Percentiles rank a stretch among this genome's conserved stretches.
phyloP scores from a whole-genome alignment of 2,329 filamentous ascomycete genomes.

The Curvularia sp. region DNA sequence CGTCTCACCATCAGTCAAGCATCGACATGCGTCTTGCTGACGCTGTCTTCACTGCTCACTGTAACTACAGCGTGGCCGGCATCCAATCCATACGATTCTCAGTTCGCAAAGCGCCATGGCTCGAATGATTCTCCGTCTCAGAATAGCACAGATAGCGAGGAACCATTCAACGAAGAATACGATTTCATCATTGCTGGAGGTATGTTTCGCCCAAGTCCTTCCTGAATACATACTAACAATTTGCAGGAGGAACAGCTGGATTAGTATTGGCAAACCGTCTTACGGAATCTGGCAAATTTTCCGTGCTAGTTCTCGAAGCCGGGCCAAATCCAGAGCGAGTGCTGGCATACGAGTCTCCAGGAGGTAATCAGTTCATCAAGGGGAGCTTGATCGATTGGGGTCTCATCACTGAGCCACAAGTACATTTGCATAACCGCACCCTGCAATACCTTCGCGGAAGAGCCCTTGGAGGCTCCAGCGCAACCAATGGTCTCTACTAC shows the following conservation, averaged over 20 bases:
- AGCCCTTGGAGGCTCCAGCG: slow-evolving; percentile 43
- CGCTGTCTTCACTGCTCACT: slow-evolving; percentile 14
- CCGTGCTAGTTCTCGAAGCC: slow-evolving; percentile 46
- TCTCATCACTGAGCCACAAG: slow-evolving; percentile 35
- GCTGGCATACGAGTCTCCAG: slow-evolving; percentile 36
- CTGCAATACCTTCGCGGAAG: slow-evolving; percentile 36
- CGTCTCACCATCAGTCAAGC: slow-evolving; percentile 10
- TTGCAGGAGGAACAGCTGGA: slow-evolving; percentile 34
- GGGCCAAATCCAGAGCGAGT: slow-evolving; percentile 42
- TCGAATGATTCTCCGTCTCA: slow-evolving; percentile 16
- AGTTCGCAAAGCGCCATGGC: slow-evolving; percentile 20
- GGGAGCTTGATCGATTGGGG: slow-evolving; percentile 42
- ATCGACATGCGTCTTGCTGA: slow-evolving; percentile 14
- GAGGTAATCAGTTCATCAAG: slow-evolving; percentile 38
- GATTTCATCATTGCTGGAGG: slow-evolving; percentile 31
- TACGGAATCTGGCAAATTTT: slow-evolving; percentile 30
- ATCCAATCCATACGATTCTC: slow-evolving; percentile 24
- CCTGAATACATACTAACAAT: neutral
- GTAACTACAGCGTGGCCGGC: slow-evolving; percentile 23
- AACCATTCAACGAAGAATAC: slow-evolving; percentile 27
- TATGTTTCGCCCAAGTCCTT: slow-evolving; percentile 6
- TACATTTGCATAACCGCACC: slow-evolving; percentile 30
- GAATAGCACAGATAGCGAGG: slow-evolving; percentile 11
- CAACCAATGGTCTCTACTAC: slow-evolving; percentile 47
- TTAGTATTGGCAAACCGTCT: slow-evolving; percentile 37